Evolutionary conservation across 2,329 filamentous ascomycete species (phyloP), one percentile per base, ranked within the genome.

Genomic region (Aspergillus terreus): DNA sequence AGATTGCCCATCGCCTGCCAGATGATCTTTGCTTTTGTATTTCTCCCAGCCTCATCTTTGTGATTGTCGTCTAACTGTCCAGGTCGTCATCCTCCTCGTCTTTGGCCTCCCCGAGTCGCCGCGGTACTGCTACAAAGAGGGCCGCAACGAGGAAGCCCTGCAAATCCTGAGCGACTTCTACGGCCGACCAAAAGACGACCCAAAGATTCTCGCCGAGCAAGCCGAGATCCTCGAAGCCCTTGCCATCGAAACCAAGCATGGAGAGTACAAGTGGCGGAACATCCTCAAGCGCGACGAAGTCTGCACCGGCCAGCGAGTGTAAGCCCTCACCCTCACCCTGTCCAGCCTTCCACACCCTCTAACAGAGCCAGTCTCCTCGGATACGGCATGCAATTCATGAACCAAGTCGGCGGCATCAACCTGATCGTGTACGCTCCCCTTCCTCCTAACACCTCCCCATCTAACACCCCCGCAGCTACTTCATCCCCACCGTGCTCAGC

Each of bases 331-430:
- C 23, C 19, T 15, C 10, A 9, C 15, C n/a, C 9, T 9, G 15
- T 21, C 9, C 7, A 9, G 14, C 11, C n/a, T 10, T n/a, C n/a
- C 7, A 17, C n/a, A 30, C 6, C 35, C 25, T 33, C 27, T 51
- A 19, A 53, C n/a, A 14, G 14, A 23, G 9, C 17, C 10, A 57
- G 57, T 9, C 59, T 78, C 4, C 67, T 81, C 3, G 77, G 75
- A 0, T 78, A 69, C 55, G 69, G 72, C 15, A 72, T 74, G 51
- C 73, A 76, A 52, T 73, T 76, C 50, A 77, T 78, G 74, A 76
- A 82, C 49, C 78, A 81, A 53, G 65, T 76, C 15, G 69, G 71
- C 2, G 76, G 77, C 1, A 78, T 79, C 51, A 79, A 80, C 46
- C 44, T 57, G 63, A 71, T 79, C 4, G 74, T 78, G 53, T 59